Percentiles rank a stretch among this genome's conserved stretches.
Evolutionary conservation across 805 yeast species (phyloP).

Genomic region (Cyberlindnera americana): DNA sequence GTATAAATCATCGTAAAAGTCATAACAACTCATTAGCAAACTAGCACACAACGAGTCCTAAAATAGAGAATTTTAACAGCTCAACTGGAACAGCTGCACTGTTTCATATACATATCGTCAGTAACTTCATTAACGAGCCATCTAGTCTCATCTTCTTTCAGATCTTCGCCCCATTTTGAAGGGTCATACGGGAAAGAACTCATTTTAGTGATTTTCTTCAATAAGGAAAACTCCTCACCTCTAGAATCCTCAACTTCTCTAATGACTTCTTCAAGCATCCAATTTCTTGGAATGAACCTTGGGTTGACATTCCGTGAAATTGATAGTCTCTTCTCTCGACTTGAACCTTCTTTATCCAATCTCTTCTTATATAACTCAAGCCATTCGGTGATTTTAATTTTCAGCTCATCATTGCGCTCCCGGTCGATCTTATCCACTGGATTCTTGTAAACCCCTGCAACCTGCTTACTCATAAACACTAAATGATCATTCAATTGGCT

Average conservation of each 20-base stretch:
- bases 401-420: conserved; percentile 36
- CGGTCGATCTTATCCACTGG: conserved; percentile 31
- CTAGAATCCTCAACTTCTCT: conserved; percentile 48
- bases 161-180: conserved; percentile 61
- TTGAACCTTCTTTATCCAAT: conserved; percentile 34
- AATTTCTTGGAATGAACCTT: conserved; percentile 73
- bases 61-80: too few relatives aligned
- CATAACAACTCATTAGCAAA: too few relatives aligned
- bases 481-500: conserved; percentile 33
- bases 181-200: conserved; percentile 69
- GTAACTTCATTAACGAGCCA: conserved; percentile 56
- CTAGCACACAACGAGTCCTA: too few relatives aligned
- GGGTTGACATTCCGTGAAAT: conserved; percentile 61
- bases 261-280: conserved; percentile 85
- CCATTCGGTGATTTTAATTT: conserved; percentile 39
- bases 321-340: conserved; percentile 38
- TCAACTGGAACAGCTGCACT: conserved; percentile 67
- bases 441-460: conserved; percentile 18
- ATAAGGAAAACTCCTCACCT: conserved; percentile 45
- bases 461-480: conserved; percentile 28
- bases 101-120: conserved; percentile 55
- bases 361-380: conserved; percentile 44
- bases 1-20: too few relatives aligned
- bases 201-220: conserved; percentile 68
- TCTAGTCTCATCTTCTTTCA: conserved; percentile 51